phyloP scores from a whole-genome alignment of 768 basidiomycete species.

The Tulasnella sp. region DNA sequence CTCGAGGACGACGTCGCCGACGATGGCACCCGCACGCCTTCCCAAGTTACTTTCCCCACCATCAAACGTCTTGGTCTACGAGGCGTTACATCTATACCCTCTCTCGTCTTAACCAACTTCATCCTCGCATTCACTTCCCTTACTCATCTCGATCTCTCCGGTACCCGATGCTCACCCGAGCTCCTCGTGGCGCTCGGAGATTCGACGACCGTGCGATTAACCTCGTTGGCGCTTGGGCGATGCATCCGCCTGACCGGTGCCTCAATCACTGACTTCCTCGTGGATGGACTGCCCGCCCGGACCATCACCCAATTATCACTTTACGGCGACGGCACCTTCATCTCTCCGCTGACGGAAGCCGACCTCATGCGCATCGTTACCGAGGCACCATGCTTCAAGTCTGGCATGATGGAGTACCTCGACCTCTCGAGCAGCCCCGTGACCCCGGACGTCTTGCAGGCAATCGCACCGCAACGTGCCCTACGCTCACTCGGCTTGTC shows the following conservation, averaged over 20 bases:
- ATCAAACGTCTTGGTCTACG: constrained; percentile 69
- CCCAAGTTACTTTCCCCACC: constrained; percentile 42
- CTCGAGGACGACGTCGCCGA: constrained; percentile 11
- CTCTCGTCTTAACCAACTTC: constrained; percentile 56
- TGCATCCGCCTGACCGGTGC: constrained; percentile 75
- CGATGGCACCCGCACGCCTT: constrained; percentile 20
- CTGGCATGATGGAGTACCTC: constrained; percentile 66
- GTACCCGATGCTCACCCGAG: constrained; percentile 68
- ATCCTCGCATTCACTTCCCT: constrained; percentile 73
- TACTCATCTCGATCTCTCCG: constrained; percentile 83
- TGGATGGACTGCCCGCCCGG: constrained; percentile 49
- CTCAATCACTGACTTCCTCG: constrained; percentile 60
- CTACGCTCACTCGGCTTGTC: constrained; percentile 85
- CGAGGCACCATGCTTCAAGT: constrained; percentile 65
- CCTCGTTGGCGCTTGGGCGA: constrained; percentile 70
- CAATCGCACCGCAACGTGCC: constrained; percentile 50
- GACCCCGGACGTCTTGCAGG: constrained; percentile 35
- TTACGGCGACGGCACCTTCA: constrained; percentile 78
- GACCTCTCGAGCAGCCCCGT: constrained; percentile 80
- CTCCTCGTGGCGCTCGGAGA: constrained; percentile 55
- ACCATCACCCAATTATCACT: constrained; percentile 67
- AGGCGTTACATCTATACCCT: constrained; percentile 64
- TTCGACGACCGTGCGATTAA: constrained; percentile 53
- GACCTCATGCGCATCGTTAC: constrained; percentile 58
- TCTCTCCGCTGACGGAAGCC: constrained; percentile 51